Evolutionary conservation across 345 rosid species (phyloP).

Genomic region (Citrus mangshanensis): DNA sequence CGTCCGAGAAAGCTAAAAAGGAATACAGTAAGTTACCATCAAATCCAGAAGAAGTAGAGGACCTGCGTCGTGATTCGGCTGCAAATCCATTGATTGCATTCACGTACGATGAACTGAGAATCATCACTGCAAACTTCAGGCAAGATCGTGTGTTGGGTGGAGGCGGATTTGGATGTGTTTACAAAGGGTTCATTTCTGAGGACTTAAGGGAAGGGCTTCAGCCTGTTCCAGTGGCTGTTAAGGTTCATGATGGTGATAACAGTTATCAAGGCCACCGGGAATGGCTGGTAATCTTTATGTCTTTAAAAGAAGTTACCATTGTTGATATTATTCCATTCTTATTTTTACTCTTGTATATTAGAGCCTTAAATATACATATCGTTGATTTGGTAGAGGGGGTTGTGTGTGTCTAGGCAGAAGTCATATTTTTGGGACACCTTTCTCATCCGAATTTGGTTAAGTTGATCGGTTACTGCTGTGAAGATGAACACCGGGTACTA

Average conservation of each 20-base stretch:
- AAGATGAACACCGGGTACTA: constrained; percentile 77
- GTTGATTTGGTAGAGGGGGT: constrained; percentile 9
- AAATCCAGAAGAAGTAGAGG: constrained; percentile 94
- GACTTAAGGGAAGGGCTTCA: constrained; percentile 60
- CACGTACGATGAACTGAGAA: constrained; percentile 68
- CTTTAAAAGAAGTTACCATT: neutral
- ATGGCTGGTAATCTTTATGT: constrained; percentile 73
- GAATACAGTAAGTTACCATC: constrained; percentile 72
- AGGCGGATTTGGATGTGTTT: constrained; percentile 95
- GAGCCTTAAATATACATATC: neutral
- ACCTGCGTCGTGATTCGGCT: constrained; percentile 71
- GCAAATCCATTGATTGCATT: constrained; percentile 85
- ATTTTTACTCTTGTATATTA: neutral
- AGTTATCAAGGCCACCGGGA: constrained; percentile 95
- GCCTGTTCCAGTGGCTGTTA: constrained; percentile 82
- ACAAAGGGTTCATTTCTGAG: constrained; percentile 72
- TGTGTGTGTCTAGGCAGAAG: constrained; percentile 71
- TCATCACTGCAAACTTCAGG: constrained; percentile 78
- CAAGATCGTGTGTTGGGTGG: constrained; percentile 93
- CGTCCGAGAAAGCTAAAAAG: constrained; percentile 31
- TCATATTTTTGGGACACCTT: constrained; percentile 93
- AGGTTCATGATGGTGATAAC: constrained; percentile 93
- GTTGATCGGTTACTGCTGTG: constrained; percentile 90
- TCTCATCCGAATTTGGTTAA: constrained; percentile 96
- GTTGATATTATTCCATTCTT: neutral